A percentile compares a stretch with the other conserved stretches of the same genome.
Conservation (phyloP, 2,329 filamentous ascomycete species). For the Xylaria hypoxylon region DNA sequence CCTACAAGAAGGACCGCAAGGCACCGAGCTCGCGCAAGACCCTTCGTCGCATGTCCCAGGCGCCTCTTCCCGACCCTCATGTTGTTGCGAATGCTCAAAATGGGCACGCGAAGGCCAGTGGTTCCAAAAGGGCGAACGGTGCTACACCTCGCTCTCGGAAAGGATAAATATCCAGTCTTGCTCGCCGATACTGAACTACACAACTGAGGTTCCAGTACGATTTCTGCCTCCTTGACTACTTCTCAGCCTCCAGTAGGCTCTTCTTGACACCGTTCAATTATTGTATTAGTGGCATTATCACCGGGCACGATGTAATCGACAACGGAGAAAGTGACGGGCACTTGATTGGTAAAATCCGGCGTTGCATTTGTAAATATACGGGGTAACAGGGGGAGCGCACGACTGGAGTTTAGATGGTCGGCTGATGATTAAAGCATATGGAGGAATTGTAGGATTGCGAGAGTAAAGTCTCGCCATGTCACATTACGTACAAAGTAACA, state of each 20-base stretch:
- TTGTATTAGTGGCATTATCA: constrained; percentile 51
- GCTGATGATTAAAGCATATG: constrained; percentile 46
- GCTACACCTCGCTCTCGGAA: constrained; percentile 75
- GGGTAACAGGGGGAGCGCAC: constrained; percentile 41
- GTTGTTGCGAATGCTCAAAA: constrained; percentile 72
- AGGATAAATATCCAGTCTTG: constrained; percentile 61
- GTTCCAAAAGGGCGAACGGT: constrained; percentile 68
- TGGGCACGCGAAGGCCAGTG: constrained; percentile 65
- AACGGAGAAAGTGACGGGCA: constrained; percentile 40
- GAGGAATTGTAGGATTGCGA: constrained; percentile 30
- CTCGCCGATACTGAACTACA: constrained; percentile 26
- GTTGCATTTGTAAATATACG: constrained; percentile 45
- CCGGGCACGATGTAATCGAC: constrained; percentile 45
- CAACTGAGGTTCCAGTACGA: constrained; percentile 15
- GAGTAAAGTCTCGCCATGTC: constrained; percentile 30
- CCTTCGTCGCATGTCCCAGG: constrained; percentile 73
- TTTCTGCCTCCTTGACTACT: constrained; percentile 17
- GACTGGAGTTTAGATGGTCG: constrained; percentile 46
- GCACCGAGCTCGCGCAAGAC: constrained; percentile 83
- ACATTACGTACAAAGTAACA: constrained; percentile 32
- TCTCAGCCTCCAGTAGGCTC: constrained; percentile 30
- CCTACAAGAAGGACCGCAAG: constrained; percentile 90
- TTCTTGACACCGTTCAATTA: constrained; percentile 40
- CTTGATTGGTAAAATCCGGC: constrained; percentile 35
- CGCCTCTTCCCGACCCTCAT: constrained; percentile 83